Conservation (phyloP, 1,139 yeast genomes). For the Saccharomycopsis hybrid region DNA sequence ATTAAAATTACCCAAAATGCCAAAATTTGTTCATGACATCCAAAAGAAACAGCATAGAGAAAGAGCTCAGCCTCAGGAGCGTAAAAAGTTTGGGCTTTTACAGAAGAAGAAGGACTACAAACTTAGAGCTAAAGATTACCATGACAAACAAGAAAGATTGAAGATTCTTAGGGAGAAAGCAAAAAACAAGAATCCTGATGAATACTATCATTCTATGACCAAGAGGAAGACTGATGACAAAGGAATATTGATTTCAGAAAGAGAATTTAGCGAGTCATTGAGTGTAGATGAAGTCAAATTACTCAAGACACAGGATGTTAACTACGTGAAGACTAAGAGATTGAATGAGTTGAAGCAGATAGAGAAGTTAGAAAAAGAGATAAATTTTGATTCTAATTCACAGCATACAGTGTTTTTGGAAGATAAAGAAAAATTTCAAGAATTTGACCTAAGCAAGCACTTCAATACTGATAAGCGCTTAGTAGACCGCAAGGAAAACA, state of each 20-base stretch:
- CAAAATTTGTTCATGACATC: conserved; percentile 75
- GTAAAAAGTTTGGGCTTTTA: conserved; percentile 72
- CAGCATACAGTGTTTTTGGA: conserved; percentile 86
- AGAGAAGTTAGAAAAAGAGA: conserved; percentile 43
- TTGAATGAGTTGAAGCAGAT: conserved; percentile 63
- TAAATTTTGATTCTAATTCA: conserved; percentile 53
- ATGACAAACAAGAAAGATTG: conserved; percentile 79
- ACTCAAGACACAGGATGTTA: conserved; percentile 83
- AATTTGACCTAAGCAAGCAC: conserved; percentile 56
- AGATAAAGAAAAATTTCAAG: conserved; percentile 43
- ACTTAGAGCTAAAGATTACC: conserved; percentile 83
- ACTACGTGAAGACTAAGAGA: conserved; percentile 73
- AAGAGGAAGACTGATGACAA: conserved; percentile 52
- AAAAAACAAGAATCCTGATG: conserved; percentile 82
- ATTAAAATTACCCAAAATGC: too few species aligned
- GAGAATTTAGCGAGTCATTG: conserved; percentile 54
- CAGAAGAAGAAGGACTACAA: conserved; percentile 95
- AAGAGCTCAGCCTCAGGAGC: conserved; percentile 73
- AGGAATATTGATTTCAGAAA: conserved; percentile 62
- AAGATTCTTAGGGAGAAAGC: conserved; percentile 72
- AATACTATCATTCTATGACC: conserved; percentile 91
- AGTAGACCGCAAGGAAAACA: conserved; percentile 61
- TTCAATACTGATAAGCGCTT: conserved; percentile 67
- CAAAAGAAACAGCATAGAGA: conserved; percentile 96
- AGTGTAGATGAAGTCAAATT: conserved; percentile 72